These are phyloP conservation scores for Hyphopichia khmerensis DNA, from an alignment of 1,139 yeast genomes.

Conservation along the genomic window DNA sequence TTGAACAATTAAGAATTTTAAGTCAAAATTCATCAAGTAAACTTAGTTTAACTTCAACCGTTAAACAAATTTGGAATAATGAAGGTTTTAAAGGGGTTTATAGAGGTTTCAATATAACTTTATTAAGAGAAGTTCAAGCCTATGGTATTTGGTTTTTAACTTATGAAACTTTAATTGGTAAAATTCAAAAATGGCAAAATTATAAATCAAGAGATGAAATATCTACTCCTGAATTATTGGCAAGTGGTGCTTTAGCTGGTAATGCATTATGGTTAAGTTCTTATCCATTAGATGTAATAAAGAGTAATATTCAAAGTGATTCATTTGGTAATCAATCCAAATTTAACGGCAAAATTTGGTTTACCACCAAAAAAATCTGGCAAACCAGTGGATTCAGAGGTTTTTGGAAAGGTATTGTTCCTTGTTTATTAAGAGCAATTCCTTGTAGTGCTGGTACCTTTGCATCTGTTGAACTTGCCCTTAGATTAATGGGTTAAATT, in stretches of 20 bases:
- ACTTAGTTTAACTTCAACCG: slow-evolving; percentile 43
- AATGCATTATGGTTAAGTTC: slow-evolving; percentile 71
- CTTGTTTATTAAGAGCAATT: slow-evolving; percentile 66
- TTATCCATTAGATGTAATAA: slow-evolving; percentile 71
- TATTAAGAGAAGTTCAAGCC: slow-evolving; percentile 71
- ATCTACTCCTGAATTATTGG: slow-evolving; percentile 59
- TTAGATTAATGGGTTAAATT: slow-evolving; percentile 50
- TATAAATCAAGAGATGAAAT: slow-evolving; percentile 50
- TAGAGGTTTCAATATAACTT: slow-evolving; percentile 61
- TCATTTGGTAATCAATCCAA: slow-evolving; percentile 46
- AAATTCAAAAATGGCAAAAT: slow-evolving; percentile 30
- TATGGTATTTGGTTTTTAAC: slow-evolving; percentile 82
- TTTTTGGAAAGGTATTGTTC: slow-evolving; percentile 71
- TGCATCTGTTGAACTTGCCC: slow-evolving; percentile 71
- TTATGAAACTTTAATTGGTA: slow-evolving; percentile 60
- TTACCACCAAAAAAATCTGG: slow-evolving; percentile 50
- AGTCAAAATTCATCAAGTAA: slow-evolving; percentile 51
- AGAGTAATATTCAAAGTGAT: slow-evolving; percentile 70
- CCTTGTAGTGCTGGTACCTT: slow-evolving; percentile 79
- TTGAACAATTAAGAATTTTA: slow-evolving; percentile 72
- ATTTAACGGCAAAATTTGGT: slow-evolving; percentile 44
- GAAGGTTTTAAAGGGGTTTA: slow-evolving; percentile 58
- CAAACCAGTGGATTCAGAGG: slow-evolving; percentile 51
- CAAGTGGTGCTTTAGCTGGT: slow-evolving; percentile 70
- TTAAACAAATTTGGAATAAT: slow-evolving; percentile 40